Evolutionary conservation across 352 stramenopile genomes (phyloP).

Genomic region (Peronospora destructor): DNA sequence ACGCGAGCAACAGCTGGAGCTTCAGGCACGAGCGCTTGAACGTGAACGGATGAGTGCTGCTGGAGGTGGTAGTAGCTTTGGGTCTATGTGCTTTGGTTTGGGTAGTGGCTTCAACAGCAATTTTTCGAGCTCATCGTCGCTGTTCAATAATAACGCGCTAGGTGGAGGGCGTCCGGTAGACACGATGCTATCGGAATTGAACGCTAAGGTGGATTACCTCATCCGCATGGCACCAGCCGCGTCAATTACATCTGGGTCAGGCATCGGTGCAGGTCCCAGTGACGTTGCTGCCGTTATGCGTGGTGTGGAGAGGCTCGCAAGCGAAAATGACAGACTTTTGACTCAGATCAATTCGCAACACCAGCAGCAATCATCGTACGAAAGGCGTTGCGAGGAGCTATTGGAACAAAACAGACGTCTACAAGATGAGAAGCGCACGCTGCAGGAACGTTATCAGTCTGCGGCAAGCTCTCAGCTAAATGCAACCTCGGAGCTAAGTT

Average conservation of each 20-base stretch:
- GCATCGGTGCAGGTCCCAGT: slow-evolving; percentile 29
- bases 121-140: slow-evolving; percentile 20
- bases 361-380: slow-evolving; percentile 62
- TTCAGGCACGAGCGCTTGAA: slow-evolving; percentile 40
- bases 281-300: slow-evolving; percentile 58
- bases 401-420: slow-evolving; percentile 52
- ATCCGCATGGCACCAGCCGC: slow-evolving; percentile 49
- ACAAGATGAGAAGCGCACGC: slow-evolving; percentile 53
- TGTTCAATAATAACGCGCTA: slow-evolving; percentile 28
- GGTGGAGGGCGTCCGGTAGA: slow-evolving; percentile 38
- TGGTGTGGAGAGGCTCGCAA: slow-evolving; percentile 62
- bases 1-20: slow-evolving; percentile 47
- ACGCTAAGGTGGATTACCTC: slow-evolving; percentile 73
- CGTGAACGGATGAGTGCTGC: slow-evolving; percentile 25
- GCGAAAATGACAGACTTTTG: slow-evolving; percentile 68
- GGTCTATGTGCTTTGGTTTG: slow-evolving; percentile 23
- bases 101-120: slow-evolving; percentile 19
- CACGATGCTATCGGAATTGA: slow-evolving; percentile 46
- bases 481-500: slow-evolving; percentile 44
- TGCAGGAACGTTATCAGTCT: slow-evolving; percentile 59
- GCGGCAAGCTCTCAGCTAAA: slow-evolving; percentile 48
- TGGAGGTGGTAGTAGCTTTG: slow-evolving; percentile 17
- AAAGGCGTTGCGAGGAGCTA: slow-evolving; percentile 64
- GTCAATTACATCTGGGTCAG: slow-evolving; percentile 14
- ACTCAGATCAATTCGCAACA: slow-evolving; percentile 75